These are phyloP conservation scores for Bullera alba DNA, from an alignment of 768 basidiomycete species.

Conservation along the genomic window DNA sequence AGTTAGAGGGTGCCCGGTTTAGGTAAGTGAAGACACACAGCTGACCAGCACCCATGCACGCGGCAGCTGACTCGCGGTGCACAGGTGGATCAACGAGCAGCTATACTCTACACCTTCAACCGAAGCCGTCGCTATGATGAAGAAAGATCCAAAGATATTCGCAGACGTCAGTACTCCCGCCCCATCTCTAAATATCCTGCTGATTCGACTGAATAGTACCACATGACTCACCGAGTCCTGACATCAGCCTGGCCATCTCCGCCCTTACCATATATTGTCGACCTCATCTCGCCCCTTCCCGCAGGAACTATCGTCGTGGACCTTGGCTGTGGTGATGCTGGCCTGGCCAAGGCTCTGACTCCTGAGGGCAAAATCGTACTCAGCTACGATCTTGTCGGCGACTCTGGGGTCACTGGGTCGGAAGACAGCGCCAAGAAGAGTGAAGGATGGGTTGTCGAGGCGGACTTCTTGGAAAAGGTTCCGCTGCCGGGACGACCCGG, in stretches of 20 bases:
- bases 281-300: slow-evolving; percentile 59
- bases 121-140: slow-evolving; percentile 73
- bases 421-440: slow-evolving; percentile 43
- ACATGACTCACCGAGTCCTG: slow-evolving; percentile 82
- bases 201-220: slow-evolving; percentile 58
- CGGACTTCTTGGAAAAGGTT: slow-evolving; percentile 73
- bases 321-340: slow-evolving; percentile 91
- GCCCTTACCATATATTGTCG: slow-evolving; percentile 76
- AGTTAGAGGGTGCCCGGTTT: slow-evolving; percentile 78
- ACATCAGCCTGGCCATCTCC: slow-evolving; percentile 90
- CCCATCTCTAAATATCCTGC: background rate
- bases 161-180: slow-evolving; percentile 58
- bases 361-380: slow-evolving; percentile 54
- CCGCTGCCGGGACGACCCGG: slow-evolving; percentile 67
- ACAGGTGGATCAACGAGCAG: slow-evolving; percentile 81
- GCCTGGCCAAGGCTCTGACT: slow-evolving; percentile 66
- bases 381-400: slow-evolving; percentile 44
- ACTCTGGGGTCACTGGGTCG: slow-evolving; percentile 49
- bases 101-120: slow-evolving; percentile 79
- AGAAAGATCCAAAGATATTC: slow-evolving; percentile 69
- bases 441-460: slow-evolving; percentile 68
- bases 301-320: slow-evolving; percentile 72
- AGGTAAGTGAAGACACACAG: slow-evolving; percentile 51
- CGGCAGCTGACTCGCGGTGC: background rate
- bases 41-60: background rate